Evolutionary conservation across 768 basidiomycete species (phyloP).

Genomic region (Ramaria rubella): DNA sequence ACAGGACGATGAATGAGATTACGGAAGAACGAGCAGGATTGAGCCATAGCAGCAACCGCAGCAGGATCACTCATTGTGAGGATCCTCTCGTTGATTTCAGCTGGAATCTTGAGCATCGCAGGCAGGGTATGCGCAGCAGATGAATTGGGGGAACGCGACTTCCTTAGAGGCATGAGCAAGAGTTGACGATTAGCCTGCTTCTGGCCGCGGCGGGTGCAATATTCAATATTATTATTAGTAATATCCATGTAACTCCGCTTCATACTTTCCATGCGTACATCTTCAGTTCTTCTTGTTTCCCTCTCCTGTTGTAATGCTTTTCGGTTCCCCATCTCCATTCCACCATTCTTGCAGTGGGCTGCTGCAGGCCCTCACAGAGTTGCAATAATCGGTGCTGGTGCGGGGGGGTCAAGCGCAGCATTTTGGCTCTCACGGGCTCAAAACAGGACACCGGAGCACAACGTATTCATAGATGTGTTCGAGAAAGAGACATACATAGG

Average conservation of each 20-base stretch:
- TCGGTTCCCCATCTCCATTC: background rate
- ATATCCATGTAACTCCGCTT: background rate
- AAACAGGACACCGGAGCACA: constrained; percentile 45
- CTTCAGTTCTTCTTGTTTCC: background rate
- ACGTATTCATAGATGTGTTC: constrained; percentile 78
- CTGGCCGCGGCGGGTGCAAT: no score
- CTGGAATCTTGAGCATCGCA: constrained; percentile 37
- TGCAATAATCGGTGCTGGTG: constrained; percentile 88
- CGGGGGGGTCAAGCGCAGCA: constrained; percentile 77
- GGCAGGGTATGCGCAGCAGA: background rate
- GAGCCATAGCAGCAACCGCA: constrained; percentile 54
- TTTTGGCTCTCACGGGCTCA: constrained; percentile 80
- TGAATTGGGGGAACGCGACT: background rate
- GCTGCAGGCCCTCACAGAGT: constrained; percentile 39
- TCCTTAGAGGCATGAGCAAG: background rate
- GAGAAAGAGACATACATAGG: constrained; percentile 73
- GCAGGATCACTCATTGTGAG: constrained; percentile 49
- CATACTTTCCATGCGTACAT: background rate
- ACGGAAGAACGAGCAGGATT: constrained; percentile 44
- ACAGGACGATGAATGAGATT: constrained; percentile 41
- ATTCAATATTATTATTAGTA: no score
- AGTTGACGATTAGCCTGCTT: background rate
- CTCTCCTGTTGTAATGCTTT: background rate
- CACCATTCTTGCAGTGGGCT: background rate
- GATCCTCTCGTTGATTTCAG: constrained; percentile 54